Base-by-base conservation (phyloP, 768 basidiomycete species). In the Tricholoma sp. region DNA sequence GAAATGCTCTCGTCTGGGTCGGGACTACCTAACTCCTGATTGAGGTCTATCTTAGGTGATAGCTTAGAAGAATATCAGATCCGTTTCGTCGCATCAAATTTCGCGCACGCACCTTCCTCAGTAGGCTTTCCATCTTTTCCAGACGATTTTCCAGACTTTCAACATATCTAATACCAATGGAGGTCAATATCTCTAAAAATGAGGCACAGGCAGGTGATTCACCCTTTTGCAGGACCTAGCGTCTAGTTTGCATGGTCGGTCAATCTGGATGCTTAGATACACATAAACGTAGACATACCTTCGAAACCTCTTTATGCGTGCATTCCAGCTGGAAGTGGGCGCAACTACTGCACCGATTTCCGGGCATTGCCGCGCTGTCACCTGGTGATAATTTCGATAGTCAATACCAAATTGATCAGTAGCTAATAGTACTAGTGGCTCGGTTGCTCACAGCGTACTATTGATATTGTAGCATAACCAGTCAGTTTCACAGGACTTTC, bases 271-370 rank as follows among this genome's bases (percentile, higher is more conserved):
- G n/a, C 11, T 24, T 24, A 24, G 24, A 24, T 24, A 24, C 24
- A 24, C 24, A 24, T 24, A 24, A 24, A 24, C 24, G 24, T 24
- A 24, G 15, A 9, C 61, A 50, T 57, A 85, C 85, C 80, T 86
- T 88, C 10, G 84, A 81, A 17, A 83, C 79, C 68, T 87, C 84
- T 53, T 81, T 76, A 63, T 88, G 87, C 1, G 83, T 86, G 66
- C 88, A 89, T 17, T 85, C 80, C 37, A 77, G 70, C 51, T 77
- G 75, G 58, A 76, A 82, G 20, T 83, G 76, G 20, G 78, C 72
- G 63, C 86, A 88, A 63, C 85, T 86, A 3, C 81, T 81, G 62
- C 86, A 89, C 44, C 75, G 70, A 65, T 83, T 84, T 33, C 77
- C 78, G 15, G 79, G 77, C 81, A 80, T 82, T 61, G 81, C 81